Percentiles rank a stretch among this genome's conserved stretches.
Conservation (phyloP, 306 rosid species). For the Pterocarpus macrocarpus region DNA sequence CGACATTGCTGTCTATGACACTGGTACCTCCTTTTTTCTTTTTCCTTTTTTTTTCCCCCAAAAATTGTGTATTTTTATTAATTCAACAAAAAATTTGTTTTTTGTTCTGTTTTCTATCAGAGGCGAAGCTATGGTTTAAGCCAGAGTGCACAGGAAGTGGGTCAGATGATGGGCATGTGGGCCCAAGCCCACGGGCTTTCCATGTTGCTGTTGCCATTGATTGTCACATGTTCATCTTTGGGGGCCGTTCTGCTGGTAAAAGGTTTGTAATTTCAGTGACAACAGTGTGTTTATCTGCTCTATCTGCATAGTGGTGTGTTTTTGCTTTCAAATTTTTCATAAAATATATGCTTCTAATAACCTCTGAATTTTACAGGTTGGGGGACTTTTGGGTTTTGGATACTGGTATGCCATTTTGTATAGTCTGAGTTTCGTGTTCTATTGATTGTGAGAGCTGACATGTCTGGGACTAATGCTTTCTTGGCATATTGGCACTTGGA, state of each 20-base stretch:
- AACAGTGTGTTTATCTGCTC: not conserved
- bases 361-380: conserved; percentile 68
- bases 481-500: conserved; percentile 32
- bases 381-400: conserved; percentile 99
- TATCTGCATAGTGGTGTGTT: conserved; percentile 16
- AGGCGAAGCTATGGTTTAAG: conserved; percentile 79
- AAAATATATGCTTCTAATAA: conserved; percentile 31
- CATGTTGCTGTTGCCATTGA: conserved; percentile 91
- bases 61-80: conserved; percentile 25
- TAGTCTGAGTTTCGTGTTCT: conserved; percentile 20
- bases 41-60: not conserved
- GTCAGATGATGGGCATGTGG: conserved; percentile 80
- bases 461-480: conserved; percentile 31
- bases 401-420: conserved; percentile 70
- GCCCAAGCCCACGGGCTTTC: conserved; percentile 92
- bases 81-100: conserved; percentile 16
- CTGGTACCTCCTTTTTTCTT: conserved; percentile 54
- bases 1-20: conserved; percentile 80
- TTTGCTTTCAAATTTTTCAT: not conserved
- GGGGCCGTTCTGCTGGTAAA: conserved; percentile 86
- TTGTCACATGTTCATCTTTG: conserved; percentile 97
- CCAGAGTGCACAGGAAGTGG: conserved; percentile 95
- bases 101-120: conserved; percentile 48
- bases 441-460: not conserved
- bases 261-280: conserved; percentile 57